Evolutionary conservation across 148 eudicot genomes (phyloP), one percentile per base, ranked within the genome.

Genomic region (Chenopodium suecicum): DNA sequence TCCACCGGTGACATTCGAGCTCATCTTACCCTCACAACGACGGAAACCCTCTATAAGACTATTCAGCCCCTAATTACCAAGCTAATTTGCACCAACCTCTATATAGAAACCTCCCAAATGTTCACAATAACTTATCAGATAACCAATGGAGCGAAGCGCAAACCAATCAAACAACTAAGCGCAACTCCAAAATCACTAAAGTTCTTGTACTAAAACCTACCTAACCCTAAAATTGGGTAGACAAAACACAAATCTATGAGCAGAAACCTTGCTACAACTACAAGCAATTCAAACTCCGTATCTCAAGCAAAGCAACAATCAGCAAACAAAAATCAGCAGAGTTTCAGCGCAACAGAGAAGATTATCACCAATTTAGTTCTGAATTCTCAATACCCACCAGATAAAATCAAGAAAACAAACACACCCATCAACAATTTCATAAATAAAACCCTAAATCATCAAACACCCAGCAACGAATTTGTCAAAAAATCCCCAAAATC

Each of bases 1-100:
- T 75, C 85, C 89, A 82, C 82, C 87, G 5, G 88, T 83, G 29
- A 83, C 83, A 83, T 84, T 87, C 7, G 94, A 91, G 88, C 92
- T 92, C 99, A 96, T 96, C 77, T 82, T 92, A 76, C 76, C 76
- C 79, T 32, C 79, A 63, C 16, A 77, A 37, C 34, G 74, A 34
- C 37, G 47, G 46, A 17, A 64, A 73, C 78, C 74, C 66, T 65
- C 41, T 50, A 74, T 31, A 56, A 41, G 32, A 32, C 32, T 6
- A 25, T 56, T 50, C 60, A 77, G 32, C 75, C 31, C 22, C 76
- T 37, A 22, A 79, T 66, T 12, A 34, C 41, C 47, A 19, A 70
- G 29, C 80, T 20, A 68, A 68, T 2, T 10, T 29, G 48, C n/a
- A 54, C 74, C 54, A 37, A 65, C 50, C 47, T 52, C 72, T 25